phyloP scores from a whole-genome alignment of 1,139 yeast species.

The Casaregolazyma suthepensis region DNA sequence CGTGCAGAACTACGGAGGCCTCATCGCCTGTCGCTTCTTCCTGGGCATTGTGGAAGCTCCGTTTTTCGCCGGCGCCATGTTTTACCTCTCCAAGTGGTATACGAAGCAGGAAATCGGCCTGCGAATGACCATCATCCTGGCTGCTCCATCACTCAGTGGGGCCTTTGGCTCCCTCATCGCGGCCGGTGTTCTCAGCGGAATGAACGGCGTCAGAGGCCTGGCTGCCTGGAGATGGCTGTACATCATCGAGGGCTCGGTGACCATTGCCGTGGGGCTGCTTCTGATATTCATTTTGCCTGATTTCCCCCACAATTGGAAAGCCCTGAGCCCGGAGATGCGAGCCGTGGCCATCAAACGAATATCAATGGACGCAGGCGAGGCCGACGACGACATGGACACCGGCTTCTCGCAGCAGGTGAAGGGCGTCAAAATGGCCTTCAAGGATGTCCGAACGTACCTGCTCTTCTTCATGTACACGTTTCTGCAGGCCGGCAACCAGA shows the following conservation, averaged over 20 bases:
- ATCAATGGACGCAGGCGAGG: constrained; percentile 11
- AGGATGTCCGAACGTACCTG: constrained; percentile 41
- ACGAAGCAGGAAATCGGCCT: constrained; percentile 34
- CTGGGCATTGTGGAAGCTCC: constrained; percentile 57
- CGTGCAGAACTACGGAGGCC: constrained; percentile 45
- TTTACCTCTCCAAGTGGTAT: constrained; percentile 29
- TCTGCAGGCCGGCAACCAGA: background rate
- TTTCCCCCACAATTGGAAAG: constrained; percentile 40
- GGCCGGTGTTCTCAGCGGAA: constrained; percentile 47
- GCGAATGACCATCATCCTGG: constrained; percentile 52
- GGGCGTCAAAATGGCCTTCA: constrained; percentile 33
- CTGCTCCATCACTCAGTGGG: constrained; percentile 34
- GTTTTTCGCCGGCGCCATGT: constrained; percentile 41
- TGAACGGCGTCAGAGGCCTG: constrained; percentile 45
- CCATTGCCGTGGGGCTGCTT: constrained; percentile 52
- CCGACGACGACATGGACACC: constrained; percentile 6
- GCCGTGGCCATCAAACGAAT: constrained; percentile 10
- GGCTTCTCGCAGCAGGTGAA: constrained; percentile 7
- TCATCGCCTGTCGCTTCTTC: constrained; percentile 44
- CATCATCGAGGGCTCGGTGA: constrained; percentile 58
- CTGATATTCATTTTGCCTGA: constrained; percentile 65
- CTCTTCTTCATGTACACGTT: constrained; percentile 25
- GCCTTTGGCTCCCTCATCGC: constrained; percentile 33
- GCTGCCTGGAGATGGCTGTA: constrained; percentile 73
- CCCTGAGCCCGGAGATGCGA: constrained; percentile 8